Evolutionary conservation across 805 yeast genomes (phyloP).

Genomic region (Ogataea minuta): DNA sequence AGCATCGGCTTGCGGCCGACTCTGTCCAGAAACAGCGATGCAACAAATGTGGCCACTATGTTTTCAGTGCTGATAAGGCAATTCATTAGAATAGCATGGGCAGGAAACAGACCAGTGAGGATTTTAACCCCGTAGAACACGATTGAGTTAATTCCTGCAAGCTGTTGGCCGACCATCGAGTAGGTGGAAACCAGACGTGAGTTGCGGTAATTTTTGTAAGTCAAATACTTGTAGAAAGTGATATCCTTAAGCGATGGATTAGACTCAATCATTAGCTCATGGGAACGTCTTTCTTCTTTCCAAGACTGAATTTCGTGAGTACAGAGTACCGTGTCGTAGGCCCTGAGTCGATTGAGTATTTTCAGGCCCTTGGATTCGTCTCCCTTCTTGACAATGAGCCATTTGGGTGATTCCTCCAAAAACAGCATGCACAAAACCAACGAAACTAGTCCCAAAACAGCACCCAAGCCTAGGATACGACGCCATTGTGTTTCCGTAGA

Average conservation of each 20-base stretch:
- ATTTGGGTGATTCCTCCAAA: slow-evolving; percentile 78
- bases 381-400: slow-evolving; percentile 52
- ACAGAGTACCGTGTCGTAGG: slow-evolving; percentile 15
- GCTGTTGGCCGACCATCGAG: slow-evolving; percentile 81
- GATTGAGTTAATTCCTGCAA: slow-evolving; percentile 90
- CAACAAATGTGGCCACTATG: slow-evolving; percentile 65
- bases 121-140: slow-evolving; percentile 91
- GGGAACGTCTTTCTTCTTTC: slow-evolving; percentile 30
- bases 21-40: slow-evolving; percentile 75
- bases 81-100: slow-evolving; percentile 67
- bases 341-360: slow-evolving; percentile 39
- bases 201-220: slow-evolving; percentile 48
- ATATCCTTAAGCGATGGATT: slow-evolving; percentile 25
- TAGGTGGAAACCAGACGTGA: slow-evolving; percentile 68
- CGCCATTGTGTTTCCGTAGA: slow-evolving; percentile 74
- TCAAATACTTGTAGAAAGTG: slow-evolving; percentile 45
- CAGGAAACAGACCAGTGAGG: slow-evolving; percentile 67
- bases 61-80: slow-evolving; percentile 74
- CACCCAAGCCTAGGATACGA: slow-evolving; percentile 59
- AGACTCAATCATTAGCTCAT: slow-evolving; percentile 21
- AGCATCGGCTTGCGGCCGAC: slow-evolving; percentile 75
- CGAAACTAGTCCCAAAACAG: slow-evolving; percentile 49
- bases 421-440: slow-evolving; percentile 40
- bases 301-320: slow-evolving; percentile 30
- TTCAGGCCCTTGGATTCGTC: slow-evolving; percentile 35